phyloP scores from a whole-genome alignment of 306 rosid genomes.

The Lathyrus sativus region DNA sequence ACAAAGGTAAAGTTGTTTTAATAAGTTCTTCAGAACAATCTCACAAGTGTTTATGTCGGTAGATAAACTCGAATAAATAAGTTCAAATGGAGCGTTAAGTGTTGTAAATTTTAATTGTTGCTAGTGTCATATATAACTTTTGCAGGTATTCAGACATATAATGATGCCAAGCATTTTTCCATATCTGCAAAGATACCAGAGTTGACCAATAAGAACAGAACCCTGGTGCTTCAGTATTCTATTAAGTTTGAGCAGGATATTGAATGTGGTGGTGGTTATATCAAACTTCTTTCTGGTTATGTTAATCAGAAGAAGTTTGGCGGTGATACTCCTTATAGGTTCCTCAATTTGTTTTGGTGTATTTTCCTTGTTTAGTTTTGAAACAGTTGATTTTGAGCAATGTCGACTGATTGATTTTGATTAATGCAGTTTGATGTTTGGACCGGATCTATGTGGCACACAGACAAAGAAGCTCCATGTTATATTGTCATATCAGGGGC shows the following conservation, averaged over 20 bases:
- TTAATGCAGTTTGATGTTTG: conserved; percentile 84
- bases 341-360: conserved; percentile 12
- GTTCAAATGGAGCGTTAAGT: neutral
- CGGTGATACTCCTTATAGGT: conserved; percentile 97
- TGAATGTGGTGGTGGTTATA: conserved; percentile 96
- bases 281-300: conserved; percentile 90
- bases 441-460: conserved; percentile 91
- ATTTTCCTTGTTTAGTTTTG: conserved; percentile 19
- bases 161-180: conserved; percentile 90
- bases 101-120: neutral
- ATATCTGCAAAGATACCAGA: conserved; percentile 87
- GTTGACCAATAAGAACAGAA: conserved; percentile 71
- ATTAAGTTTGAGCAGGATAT: conserved; percentile 90
- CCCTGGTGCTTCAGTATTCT: conserved; percentile 87
- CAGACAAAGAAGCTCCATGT: conserved; percentile 92
- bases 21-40: neutral
- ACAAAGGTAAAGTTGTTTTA: conserved; percentile 48
- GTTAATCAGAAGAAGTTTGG: conserved; percentile 96
- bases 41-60: neutral
- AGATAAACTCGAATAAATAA: neutral
- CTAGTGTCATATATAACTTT: conserved; percentile 12
- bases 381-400: neutral
- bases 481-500: conserved; percentile 94
- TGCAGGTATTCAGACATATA: conserved; percentile 87
- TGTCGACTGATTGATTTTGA: conserved; percentile 34